Evolutionary conservation across 495 filamentous ascomycete species (phyloP), one percentile per base, ranked within the genome.

Genomic region (Diplogelasinospora grovesii): DNA sequence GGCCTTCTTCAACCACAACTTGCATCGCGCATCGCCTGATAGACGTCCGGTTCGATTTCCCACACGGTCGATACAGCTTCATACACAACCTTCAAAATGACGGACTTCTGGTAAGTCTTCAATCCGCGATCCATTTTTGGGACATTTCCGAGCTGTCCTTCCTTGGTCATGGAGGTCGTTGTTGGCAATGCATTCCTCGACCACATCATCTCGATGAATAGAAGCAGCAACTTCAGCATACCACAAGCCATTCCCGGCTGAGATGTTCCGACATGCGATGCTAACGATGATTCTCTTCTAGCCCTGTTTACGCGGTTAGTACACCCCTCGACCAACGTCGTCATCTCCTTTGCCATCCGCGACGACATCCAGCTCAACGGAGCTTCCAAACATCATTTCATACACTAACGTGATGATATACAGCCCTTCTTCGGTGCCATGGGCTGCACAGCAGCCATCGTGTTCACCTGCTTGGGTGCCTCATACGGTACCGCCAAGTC

Each of bases 341-440:
- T 33, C 9, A 4, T 33, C 15, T 39, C 37, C 34, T 40, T 28
- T 27, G 34, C 29, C 25, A 14, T 29, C 21, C 15, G 33, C 45
- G 39, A 45, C 36, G 46, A 15, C 38, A 22, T n/a, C n/a, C n/a
- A n/a, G n/a, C n/a, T n/a, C n/a, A n/a, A n/a, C n/a, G n/a, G n/a
- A n/a, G n/a, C n/a, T n/a, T n/a, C n/a, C n/a, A n/a, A n/a, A n/a
- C n/a, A n/a, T 46, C 45, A 18, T 11, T 13, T 15, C 45, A 49
- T 41, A n/a, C n/a, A n/a, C n/a, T n/a, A n/a, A n/a, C n/a, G n/a
- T n/a, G n/a, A n/a, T 3, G 4, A 20, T 9, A 22, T 42, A 45
- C 52, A 93, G 92, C 92, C 92, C 64, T 99, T 99, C 75, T 99
- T 99, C 65, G 90, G 93, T 73, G 89, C 89, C 65, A 93, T 99